Conservation (phyloP, 2,329 filamentous ascomycete genomes). For the Trichoderma atrobrunneum region DNA sequence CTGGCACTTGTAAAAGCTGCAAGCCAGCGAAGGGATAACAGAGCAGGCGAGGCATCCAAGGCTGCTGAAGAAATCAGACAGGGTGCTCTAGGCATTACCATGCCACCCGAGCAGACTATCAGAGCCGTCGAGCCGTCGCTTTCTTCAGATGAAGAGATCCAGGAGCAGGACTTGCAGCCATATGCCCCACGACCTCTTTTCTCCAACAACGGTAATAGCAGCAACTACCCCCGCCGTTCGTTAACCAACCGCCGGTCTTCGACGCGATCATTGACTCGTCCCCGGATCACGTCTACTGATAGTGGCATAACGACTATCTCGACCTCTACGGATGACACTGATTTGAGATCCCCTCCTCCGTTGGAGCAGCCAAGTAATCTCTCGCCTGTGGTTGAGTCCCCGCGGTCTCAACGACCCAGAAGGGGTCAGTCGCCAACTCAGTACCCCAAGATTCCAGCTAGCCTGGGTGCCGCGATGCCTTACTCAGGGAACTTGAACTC, state of each 20-base stretch:
- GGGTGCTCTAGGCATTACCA: background rate
- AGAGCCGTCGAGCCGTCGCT: conserved; percentile 16
- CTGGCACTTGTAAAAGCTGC: background rate
- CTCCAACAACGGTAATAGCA: background rate
- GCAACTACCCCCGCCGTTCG: conserved; percentile 16
- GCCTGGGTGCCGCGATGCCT: conserved; percentile 2
- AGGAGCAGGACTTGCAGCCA: conserved; percentile 8
- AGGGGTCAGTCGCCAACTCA: conserved; percentile 33
- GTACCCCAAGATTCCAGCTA: conserved; percentile 32
- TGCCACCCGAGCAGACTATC: conserved; percentile 10
- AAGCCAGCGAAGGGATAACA: background rate
- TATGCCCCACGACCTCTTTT: background rate
- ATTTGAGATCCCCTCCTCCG: conserved; percentile 15
- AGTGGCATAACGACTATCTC: conserved; percentile 36
- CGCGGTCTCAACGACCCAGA: conserved; percentile 37
- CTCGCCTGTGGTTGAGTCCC: conserved; percentile 51
- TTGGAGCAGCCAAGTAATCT: conserved; percentile 34
- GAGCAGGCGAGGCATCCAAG: background rate
- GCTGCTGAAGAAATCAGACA: background rate
- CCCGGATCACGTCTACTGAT: conserved; percentile 29
- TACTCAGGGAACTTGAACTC: background rate
- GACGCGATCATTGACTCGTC: conserved; percentile 25
- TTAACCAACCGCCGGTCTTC: conserved; percentile 18
- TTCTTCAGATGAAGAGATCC: conserved; percentile 15
- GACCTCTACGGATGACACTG: conserved; percentile 29